Evolutionary conservation across 2,329 filamentous ascomycete species (phyloP), one percentile per base, ranked within the genome.

Genomic region (Aspergillus sp.): DNA sequence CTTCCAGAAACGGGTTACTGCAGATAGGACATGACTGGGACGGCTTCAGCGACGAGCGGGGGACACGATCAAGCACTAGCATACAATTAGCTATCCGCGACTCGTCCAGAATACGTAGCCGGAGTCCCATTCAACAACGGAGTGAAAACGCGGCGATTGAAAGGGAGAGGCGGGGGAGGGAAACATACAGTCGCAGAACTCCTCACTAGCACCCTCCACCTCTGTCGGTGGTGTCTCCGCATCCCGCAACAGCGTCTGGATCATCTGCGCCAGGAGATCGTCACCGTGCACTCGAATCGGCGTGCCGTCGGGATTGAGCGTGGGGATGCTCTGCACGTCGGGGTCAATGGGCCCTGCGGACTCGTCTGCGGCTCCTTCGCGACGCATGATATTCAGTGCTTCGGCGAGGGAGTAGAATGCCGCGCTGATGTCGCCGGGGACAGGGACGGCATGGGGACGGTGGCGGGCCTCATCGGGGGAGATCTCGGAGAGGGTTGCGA

Each of bases 381-480:
- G 72, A 62, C 80, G 79, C 81, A 88, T 86, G 65, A 82, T 75
- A 58, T 84, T 78, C 56, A 86, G 83, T 27, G 82, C 84, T 64
- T 88, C 85, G 23, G 85, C 85, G 21, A 87, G 81, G 44, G 82
- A 78, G 61, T 83, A 79, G 68, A 82, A 87, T 2, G 83, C 81
- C 2, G 85, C 84, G 46, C 82, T 80, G 63, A 88, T 79, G 65
- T 88, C 84, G 55, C 80, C 79, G 2, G 86, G 86, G 4, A 85
- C 79, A 1, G 86, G 86, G 0, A 85, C 70, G 2, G 85, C 82
- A 70, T 87, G 74, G n/a, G 77, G 76, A 65, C 87, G 83, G 54
- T 79, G 78, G 49, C 81, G 82, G 46, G 73, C 66, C 56, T 76
- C 72, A 6, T 77, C 73, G 25, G 76, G 82, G 8, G 82, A 84